Base-by-base conservation (phyloP, 129 eudicot genomes). In the Deinandra increscens region DNA sequence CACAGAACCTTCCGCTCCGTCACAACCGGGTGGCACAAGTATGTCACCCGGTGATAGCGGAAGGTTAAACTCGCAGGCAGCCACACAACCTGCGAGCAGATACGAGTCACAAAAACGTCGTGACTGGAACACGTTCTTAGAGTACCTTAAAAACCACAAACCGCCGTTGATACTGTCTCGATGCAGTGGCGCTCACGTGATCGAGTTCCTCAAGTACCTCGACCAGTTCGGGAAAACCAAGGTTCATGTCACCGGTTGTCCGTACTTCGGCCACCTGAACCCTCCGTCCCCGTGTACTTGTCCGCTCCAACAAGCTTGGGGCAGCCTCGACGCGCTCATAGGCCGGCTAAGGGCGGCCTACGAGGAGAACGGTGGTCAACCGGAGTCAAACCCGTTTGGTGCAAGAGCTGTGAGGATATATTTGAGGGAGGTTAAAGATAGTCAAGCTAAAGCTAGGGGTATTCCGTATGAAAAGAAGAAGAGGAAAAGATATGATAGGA, bases 201-300 rank as follows among this genome's bases (percentile, higher is more conserved):
- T 55, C 34, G 62, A 55, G 62, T 55, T 55, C 37, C 62, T 55
- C 6, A 55, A 14, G 37, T 55, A 55, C 62, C 62, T 55, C 6
- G 62, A 55, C 20, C 62, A 55, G 34, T 55, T 55, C 4, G 62
- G 62, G 5, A 55, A 55, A 17, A 55, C 62, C 26, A 55, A 55
- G n/a, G 62, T 55, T 26, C 62, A 55, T 29, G 14, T 26, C 7
- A 13, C 13, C n/a, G 36, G 37, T 9, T 55, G 62, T 55, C 6
- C 34, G 5, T 55, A 7, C 14, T 55, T 22, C 11, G 62, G 62
- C 3, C 17, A 22, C n/a, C 62, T 38, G 0, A 29, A 55, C 17
- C 62, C 62, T 9, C 62, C 62, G 7, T 36, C 37, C 6, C 62
- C 62, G 2, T 55, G 62, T 7, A 7, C 37, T 5, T 55, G 62